A percentile compares a stretch with the other conserved stretches of the same genome.
These are phyloP conservation scores for Citrus sp. DNA, from an alignment of 345 rosid genomes.

Conservation along the genomic window DNA sequence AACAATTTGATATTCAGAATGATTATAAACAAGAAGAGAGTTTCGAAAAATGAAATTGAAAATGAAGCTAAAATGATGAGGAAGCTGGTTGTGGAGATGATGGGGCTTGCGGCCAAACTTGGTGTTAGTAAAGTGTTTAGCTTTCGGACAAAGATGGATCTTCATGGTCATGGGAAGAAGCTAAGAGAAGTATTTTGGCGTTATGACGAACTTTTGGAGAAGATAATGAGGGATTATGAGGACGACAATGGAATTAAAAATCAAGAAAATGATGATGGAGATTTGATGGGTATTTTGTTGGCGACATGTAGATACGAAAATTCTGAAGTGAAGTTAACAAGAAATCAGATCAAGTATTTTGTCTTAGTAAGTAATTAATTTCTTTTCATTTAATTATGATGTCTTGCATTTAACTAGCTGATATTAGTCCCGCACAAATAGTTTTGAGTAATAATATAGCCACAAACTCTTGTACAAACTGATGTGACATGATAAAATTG, in stretches of 20 bases:
- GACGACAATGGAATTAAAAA: conserved; percentile 15
- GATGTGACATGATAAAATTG: too few relatives aligned
- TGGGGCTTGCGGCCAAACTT: conserved; percentile 32
- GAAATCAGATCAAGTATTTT: conserved; percentile 60
- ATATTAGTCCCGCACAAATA: too few relatives aligned
- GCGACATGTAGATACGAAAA: conserved; percentile 45
- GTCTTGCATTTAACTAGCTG: neutral
- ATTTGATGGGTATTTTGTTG: conserved; percentile 56
- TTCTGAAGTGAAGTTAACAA: conserved; percentile 53
- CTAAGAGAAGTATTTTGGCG: conserved; percentile 22
- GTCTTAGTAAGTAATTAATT: conserved; percentile 44
- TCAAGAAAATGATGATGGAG: conserved; percentile 30
- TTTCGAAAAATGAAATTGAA: conserved; percentile 24
- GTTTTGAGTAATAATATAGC: too few relatives aligned
- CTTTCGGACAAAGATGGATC: conserved; percentile 33
- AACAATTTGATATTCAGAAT: conserved; percentile 52
- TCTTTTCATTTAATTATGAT: too few relatives aligned
- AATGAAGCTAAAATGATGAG: conserved; percentile 45
- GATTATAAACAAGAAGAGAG: conserved; percentile 57
- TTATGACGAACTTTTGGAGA: conserved; percentile 34
- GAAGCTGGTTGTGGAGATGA: conserved; percentile 28
- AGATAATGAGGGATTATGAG: conserved; percentile 39
- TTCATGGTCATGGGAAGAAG: conserved; percentile 41
- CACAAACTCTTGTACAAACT: too few relatives aligned
- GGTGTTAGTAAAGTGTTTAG: conserved; percentile 40